Conservation (phyloP, 805 yeast genomes). For the Candida mattraensis region DNA sequence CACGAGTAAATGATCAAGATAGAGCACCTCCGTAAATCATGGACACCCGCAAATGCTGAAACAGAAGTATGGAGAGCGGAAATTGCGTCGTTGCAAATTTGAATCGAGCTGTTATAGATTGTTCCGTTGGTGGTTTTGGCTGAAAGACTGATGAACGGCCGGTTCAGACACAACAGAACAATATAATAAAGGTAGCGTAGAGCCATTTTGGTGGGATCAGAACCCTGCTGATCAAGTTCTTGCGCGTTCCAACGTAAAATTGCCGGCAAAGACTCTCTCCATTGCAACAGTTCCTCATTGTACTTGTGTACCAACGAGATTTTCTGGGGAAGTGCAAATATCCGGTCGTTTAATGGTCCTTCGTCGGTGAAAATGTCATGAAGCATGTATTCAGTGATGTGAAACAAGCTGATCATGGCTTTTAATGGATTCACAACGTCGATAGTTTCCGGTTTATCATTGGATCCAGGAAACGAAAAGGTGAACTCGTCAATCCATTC, state of each 20-base stretch:
- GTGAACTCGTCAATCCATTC: conserved; percentile 62
- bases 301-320: conserved; percentile 34
- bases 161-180: conserved; percentile 55
- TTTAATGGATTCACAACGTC: conserved; percentile 45
- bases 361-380: conserved; percentile 39
- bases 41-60: conserved; percentile 36
- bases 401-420: conserved; percentile 42
- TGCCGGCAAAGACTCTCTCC: conserved; percentile 51
- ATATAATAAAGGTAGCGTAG: conserved; percentile 60
- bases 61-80: conserved; percentile 43
- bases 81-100: conserved; percentile 40
- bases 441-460: conserved; percentile 16
- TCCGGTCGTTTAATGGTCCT: conserved; percentile 6
- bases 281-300: conserved; percentile 42
- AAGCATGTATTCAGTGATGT: conserved; percentile 45
- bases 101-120: conserved; percentile 5
- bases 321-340: conserved; percentile 4
- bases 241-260: conserved; percentile 50
- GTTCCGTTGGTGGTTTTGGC: conserved; percentile 8
- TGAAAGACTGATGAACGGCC: conserved; percentile 52
- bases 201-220: conserved; percentile 51
- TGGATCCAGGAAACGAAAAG: conserved; percentile 28
- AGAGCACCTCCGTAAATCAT: conserved; percentile 43
- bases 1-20: conserved; percentile 48
- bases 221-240: conserved; percentile 41